Evolutionary conservation across 2,329 filamentous ascomycete species (phyloP), one percentile per base, ranked within the genome.

Genomic region (Xylaria sp.): DNA sequence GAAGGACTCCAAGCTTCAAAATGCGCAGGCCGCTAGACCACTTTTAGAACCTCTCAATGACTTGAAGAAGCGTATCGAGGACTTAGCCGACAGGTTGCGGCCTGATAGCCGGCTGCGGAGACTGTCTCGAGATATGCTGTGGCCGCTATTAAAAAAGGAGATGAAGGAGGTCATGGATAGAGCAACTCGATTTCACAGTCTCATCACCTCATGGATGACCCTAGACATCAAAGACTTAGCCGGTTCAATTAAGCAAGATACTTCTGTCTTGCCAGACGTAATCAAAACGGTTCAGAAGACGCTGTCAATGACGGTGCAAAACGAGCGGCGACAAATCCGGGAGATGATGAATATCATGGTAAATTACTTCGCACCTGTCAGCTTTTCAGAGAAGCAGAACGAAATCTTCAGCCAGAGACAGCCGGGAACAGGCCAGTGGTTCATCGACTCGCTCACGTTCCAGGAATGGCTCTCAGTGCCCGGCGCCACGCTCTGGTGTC

Each of bases 401-500:
- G 63, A 57, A 50, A 66, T 66, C 12, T 48, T 61, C 29, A 29
- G 48, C 29, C 37, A 66, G 29, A 57, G 64, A 40, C 50, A 66
- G 12, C 48, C 48, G 16, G 64, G 58, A 5, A 58, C 50, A 4
- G 58, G 58, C 12, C 50, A 48, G 29, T 61, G 58, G 64, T 66
- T 66, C 27, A 48, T 66, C 35, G 40, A 66, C 48, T 60, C 63
- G 32, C 58, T 48, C 27, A 40, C 10, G 1, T 66, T 61, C 50
- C 40, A 61, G 35, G 57, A 61, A 48, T 66, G 57, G 63, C 48
- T 61, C 29, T 1, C n/a, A 13, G 12, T 32, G 16, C 50, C 57
- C 2, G 63, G 57, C 29, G 57, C 57, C 32, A 66, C 63, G 27
- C 63, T 66, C 35, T 66, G 57, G 57, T 66, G 63, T 50, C 63